These are phyloP conservation scores for Tulasnella sp. DNA, from an alignment of 768 basidiomycete genomes.

Conservation along the genomic window DNA sequence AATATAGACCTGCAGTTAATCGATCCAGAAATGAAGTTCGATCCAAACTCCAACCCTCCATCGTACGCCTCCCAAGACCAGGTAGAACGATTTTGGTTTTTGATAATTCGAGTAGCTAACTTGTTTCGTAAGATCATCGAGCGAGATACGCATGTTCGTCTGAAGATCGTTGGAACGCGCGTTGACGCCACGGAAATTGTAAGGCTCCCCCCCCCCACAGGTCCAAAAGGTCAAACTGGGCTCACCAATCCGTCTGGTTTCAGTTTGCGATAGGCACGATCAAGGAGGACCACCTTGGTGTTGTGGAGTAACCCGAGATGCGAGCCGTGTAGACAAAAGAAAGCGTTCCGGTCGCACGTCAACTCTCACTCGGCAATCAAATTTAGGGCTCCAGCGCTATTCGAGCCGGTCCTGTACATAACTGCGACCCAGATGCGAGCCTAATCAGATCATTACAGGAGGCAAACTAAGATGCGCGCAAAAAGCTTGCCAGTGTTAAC, in stretches of 20 bases:
- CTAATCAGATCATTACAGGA: neutral
- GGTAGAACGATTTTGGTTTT: slow-evolving; percentile 41
- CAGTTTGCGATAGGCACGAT: slow-evolving; percentile 97
- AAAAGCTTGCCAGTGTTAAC: too few species aligned
- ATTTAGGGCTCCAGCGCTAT: neutral
- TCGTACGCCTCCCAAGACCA: slow-evolving; percentile 90
- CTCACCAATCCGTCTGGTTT: neutral
- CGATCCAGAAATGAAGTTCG: slow-evolving; percentile 89
- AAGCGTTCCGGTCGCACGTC: neutral
- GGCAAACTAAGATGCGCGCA: neutral
- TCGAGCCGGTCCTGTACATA: neutral
- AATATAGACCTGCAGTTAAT: slow-evolving; percentile 57
- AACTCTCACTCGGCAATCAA: neutral
- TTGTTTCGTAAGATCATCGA: slow-evolving; percentile 68
- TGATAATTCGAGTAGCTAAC: neutral
- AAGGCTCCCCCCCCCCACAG: slow-evolving; percentile 42
- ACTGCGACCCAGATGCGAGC: neutral
- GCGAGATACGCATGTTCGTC: slow-evolving; percentile 84
- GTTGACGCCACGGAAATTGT: slow-evolving; percentile 98
- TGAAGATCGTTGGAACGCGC: slow-evolving; percentile 97
- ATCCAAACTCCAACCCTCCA: slow-evolving; percentile 95
- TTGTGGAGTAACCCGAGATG: slow-evolving; percentile 56
- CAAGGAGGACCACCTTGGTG: slow-evolving; percentile 96
- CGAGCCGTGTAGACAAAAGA: neutral
- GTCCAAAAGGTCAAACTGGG: neutral